Percentiles rank a stretch among this genome's conserved stretches.
phyloP scores from a whole-genome alignment of 2,329 filamentous ascomycete genomes.

The Colletotrichum eremochloae region DNA sequence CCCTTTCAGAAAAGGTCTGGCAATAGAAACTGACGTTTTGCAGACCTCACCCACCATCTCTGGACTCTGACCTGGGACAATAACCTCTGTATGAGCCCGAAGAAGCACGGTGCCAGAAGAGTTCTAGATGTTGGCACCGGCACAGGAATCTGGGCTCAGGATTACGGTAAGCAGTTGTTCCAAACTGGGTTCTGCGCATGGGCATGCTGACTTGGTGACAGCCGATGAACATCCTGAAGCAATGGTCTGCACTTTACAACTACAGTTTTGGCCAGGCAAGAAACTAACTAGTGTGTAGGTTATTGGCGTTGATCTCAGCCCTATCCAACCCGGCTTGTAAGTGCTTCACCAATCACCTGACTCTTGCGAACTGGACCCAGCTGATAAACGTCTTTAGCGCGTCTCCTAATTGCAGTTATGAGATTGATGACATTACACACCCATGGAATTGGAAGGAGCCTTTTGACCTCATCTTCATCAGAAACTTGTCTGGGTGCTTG shows the following conservation, averaged over 20 bases:
- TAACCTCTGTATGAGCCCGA: constrained; percentile 48
- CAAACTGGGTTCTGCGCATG: not conserved
- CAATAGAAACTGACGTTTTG: not conserved
- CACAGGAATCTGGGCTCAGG: constrained; percentile 46
- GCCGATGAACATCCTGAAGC: constrained; percentile 50
- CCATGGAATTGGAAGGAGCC: constrained; percentile 49
- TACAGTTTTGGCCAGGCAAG: too few species aligned
- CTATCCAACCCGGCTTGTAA: constrained; percentile 52
- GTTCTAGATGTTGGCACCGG: constrained; percentile 46
- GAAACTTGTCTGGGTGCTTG: constrained; percentile 49
- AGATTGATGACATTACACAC: constrained; percentile 53
- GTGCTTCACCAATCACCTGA: constrained; percentile 5
- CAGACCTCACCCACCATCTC: constrained; percentile 54
- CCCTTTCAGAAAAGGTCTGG: not conserved
- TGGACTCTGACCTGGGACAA: constrained; percentile 50
- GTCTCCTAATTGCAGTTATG: constrained; percentile 60
- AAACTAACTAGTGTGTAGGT: constrained; percentile 35
- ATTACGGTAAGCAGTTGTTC: constrained; percentile 42
- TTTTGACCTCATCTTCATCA: constrained; percentile 53
- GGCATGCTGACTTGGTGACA: constrained; percentile 40
- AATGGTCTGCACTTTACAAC: constrained; percentile 39
- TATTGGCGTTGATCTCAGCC: constrained; percentile 50
- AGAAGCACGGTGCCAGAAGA: constrained; percentile 38
- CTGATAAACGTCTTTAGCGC: constrained; percentile 44
- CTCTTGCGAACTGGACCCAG: not conserved